phyloP scores from a whole-genome alignment of 2,329 filamentous ascomycete species.

The Diplocarpon mali region DNA sequence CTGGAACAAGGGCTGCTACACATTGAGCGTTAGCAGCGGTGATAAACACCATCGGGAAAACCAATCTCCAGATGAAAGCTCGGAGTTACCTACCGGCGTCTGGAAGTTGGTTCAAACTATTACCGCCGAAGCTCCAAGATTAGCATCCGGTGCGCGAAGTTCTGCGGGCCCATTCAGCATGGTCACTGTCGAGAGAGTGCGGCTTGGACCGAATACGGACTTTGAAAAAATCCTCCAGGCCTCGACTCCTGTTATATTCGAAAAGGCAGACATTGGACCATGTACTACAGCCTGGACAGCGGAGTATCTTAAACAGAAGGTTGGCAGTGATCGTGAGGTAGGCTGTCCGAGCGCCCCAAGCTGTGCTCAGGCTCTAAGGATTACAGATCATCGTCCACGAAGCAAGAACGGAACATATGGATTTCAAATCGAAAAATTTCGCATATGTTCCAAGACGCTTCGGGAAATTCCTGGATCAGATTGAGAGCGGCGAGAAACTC shows the following conservation, averaged over 20 bases:
- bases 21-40: too few species aligned
- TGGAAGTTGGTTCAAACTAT: conserved; percentile 21
- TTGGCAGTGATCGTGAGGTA: conserved; percentile 53
- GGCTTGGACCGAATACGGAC: conserved; percentile 39
- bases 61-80: neutral
- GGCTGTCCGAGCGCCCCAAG: conserved; percentile 2
- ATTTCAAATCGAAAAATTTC: conserved; percentile 78
- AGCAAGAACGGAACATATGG: conserved; percentile 54
- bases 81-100: neutral
- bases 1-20: conserved; percentile 52
- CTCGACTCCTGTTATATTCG: conserved; percentile 53
- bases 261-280: conserved; percentile 52
- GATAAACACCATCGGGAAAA: conserved; percentile 5
- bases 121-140: conserved; percentile 1
- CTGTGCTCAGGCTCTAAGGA: conserved; percentile 8
- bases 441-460: conserved; percentile 60
- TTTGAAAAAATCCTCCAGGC: conserved; percentile 49
- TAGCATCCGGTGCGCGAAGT: neutral
- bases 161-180: neutral
- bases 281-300: conserved; percentile 59
- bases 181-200: conserved; percentile 40
- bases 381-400: conserved; percentile 62
- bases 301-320: conserved; percentile 51
- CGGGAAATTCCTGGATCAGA: conserved; percentile 51
- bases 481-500: conserved; percentile 47